These are phyloP conservation scores for Kwoniella sp. DNA, from an alignment of 768 basidiomycete genomes.

Conservation along the genomic window DNA sequence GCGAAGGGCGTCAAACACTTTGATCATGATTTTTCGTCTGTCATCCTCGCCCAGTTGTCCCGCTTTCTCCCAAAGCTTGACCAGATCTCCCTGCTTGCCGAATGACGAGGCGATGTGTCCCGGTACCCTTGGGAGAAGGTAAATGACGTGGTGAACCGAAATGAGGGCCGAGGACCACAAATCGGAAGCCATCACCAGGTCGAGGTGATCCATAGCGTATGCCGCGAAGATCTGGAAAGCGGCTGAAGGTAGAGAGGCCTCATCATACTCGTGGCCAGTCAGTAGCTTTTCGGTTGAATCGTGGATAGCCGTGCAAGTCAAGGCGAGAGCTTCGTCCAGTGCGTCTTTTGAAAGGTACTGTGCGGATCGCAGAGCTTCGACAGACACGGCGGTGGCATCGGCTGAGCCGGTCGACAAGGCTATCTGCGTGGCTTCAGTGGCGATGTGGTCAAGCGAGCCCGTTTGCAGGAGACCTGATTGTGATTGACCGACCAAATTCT, in stretches of 20 bases:
- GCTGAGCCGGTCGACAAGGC: constrained; percentile 21
- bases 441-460: constrained; percentile 30
- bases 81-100: constrained; percentile 3
- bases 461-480: constrained; percentile 3
- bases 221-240: constrained; percentile 29
- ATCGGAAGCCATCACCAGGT: constrained; percentile 20
- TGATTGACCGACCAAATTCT: constrained; percentile 8
- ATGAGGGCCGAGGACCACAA: constrained; percentile 32
- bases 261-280: constrained; percentile 2
- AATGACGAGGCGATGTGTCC: constrained; percentile 7
- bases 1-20: constrained; percentile 4
- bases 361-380: constrained; percentile 3
- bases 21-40: constrained; percentile 1
- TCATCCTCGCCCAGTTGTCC: constrained; percentile 6
- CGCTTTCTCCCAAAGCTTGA: constrained; percentile 4
- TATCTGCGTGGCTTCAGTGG: constrained; percentile 33
- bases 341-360: constrained; percentile 26
- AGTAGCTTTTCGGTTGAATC: constrained; percentile 21
- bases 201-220: constrained; percentile 22
- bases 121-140: constrained; percentile 21
- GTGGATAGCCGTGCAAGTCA: constrained; percentile 37
- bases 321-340: constrained; percentile 32
- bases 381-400: constrained; percentile 3
- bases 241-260: constrained; percentile 5
- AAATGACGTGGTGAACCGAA: constrained; percentile 31